Percentiles rank a stretch among this genome's conserved stretches.
Conservation (phyloP, 768 basidiomycete genomes). For the Tricholoma bakamatsutake region DNA sequence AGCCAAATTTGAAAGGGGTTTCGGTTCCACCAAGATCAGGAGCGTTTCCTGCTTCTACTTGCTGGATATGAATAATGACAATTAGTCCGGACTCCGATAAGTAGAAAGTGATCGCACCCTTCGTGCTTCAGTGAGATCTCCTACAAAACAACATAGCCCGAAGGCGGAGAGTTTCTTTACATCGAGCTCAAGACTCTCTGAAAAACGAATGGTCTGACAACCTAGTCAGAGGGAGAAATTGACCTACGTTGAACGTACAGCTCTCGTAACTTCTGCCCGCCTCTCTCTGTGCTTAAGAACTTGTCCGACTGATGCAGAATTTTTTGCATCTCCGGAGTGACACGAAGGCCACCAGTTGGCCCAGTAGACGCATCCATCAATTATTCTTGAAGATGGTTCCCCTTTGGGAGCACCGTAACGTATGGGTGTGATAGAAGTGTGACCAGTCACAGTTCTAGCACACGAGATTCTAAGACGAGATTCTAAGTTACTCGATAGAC, state of each 20-base stretch:
- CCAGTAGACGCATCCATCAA: neutral
- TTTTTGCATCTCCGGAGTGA: slow-evolving; percentile 21
- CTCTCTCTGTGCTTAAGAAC: slow-evolving; percentile 17
- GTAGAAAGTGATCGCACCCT: slow-evolving; percentile 12
- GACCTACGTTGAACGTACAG: slow-evolving; percentile 23
- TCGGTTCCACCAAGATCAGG: slow-evolving; percentile 35
- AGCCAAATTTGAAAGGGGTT: slow-evolving; percentile 38
- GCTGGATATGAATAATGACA: slow-evolving; percentile 9
- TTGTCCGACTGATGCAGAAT: slow-evolving; percentile 23
- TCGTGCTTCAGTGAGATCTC: slow-evolving; percentile 15
- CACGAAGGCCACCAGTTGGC: slow-evolving; percentile 20
- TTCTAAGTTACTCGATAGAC: no score
- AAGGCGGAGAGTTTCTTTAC: slow-evolving; percentile 21
- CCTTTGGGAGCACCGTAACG: no score
- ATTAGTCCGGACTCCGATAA: neutral
- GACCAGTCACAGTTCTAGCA: no score
- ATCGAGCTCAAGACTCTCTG: slow-evolving; percentile 23
- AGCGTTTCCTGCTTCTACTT: slow-evolving; percentile 23
- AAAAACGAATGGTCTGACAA: neutral
- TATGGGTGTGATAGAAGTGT: no score
- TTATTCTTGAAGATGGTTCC: neutral
- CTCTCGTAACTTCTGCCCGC: slow-evolving; percentile 22
- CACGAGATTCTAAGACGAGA: no score
- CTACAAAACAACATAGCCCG: slow-evolving; percentile 22
- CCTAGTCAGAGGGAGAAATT: neutral